Percentiles rank a stretch among this genome's conserved stretches.
These are phyloP conservation scores for Basidiobolus meristosporus DNA, from an alignment of 371 early-diverging fungal genomes.

Conservation along the genomic window DNA sequence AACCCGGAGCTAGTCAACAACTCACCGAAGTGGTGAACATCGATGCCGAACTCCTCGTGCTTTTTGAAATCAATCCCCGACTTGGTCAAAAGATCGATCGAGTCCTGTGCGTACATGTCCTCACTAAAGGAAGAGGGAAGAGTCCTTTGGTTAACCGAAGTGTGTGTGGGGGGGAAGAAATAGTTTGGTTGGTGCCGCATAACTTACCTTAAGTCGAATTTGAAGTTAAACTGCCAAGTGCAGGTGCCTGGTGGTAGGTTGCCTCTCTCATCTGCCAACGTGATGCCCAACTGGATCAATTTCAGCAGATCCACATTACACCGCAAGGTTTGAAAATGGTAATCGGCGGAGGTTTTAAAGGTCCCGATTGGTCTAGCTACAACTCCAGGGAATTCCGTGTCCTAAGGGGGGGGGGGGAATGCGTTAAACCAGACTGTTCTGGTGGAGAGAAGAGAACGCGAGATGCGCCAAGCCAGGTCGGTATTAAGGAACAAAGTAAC, in stretches of 20 bases:
- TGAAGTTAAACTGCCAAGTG: conserved; percentile 99
- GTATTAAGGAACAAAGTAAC: no score
- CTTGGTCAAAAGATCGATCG: conserved; percentile 90
- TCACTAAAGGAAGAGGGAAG: conserved; percentile 34
- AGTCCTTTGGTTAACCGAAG: no score
- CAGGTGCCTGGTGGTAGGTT: conserved; percentile 73
- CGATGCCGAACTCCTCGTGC: conserved; percentile 95
- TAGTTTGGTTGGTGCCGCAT: no score
- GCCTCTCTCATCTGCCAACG: conserved; percentile 89
- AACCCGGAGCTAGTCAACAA: conserved; percentile 94
- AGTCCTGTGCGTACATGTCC: conserved; percentile 99
- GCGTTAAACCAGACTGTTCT: no score
- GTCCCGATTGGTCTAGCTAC: conserved; percentile 97
- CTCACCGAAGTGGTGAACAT: conserved; percentile 93
- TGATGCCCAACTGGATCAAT: conserved; percentile 98
- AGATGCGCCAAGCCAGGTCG: no score
- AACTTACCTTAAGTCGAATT: conserved; percentile 70
- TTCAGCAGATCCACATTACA: conserved; percentile 98
- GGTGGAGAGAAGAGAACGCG: no score
- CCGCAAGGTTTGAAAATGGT: conserved; percentile 96
- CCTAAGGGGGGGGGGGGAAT: conserved; percentile 37
- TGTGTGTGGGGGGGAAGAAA: no score
- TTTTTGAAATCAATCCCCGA: conserved; percentile 97
- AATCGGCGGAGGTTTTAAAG: conserved; percentile 85
- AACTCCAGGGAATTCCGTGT: conserved; percentile 99